Percentiles rank a stretch among this genome's conserved stretches.
Evolutionary conservation across 1,284 basidiomycete genomes (phyloP).

Genomic region (Fomitopsis betulina): DNA sequence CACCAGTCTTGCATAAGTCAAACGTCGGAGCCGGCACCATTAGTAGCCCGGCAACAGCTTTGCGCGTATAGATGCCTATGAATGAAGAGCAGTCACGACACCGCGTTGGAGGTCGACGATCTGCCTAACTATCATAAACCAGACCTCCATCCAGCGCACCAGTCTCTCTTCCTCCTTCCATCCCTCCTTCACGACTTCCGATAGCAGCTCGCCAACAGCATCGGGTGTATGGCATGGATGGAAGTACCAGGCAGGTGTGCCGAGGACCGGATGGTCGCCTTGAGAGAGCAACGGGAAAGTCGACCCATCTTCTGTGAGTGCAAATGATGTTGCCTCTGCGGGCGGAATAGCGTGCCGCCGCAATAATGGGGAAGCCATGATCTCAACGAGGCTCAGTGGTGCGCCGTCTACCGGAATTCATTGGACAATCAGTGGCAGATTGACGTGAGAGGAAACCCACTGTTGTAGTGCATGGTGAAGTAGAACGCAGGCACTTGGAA

Average conservation of each 20-base stretch:
- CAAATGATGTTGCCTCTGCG: constrained; percentile 45
- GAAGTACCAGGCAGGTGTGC: constrained; percentile 73
- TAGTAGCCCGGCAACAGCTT: constrained; percentile 6
- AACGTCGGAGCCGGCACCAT: no score
- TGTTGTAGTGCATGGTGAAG: constrained; percentile 60
- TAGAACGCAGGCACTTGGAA: constrained; percentile 79
- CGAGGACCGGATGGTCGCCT: constrained; percentile 75
- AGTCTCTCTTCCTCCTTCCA: constrained; percentile 28
- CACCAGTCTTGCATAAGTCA: no score
- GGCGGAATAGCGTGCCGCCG: constrained; percentile 40
- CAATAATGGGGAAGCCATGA: constrained; percentile 58
- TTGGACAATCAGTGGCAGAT: background rate
- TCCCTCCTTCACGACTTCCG: constrained; percentile 32
- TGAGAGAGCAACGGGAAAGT: constrained; percentile 75
- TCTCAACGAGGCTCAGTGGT: constrained; percentile 49
- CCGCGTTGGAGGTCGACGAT: constrained; percentile 42
- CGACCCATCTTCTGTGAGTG: constrained; percentile 42
- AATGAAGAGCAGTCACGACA: background rate
- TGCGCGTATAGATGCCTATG: background rate
- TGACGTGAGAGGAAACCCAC: constrained; percentile 40
- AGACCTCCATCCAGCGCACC: constrained; percentile 58
- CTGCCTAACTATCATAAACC: constrained; percentile 69
- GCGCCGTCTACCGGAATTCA: constrained; percentile 48
- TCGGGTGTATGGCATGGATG: constrained; percentile 75
- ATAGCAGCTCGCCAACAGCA: constrained; percentile 62